Evolutionary conservation across 1,284 basidiomycete genomes (phyloP).

Genomic region (Cryptococcus maquisensis): DNA sequence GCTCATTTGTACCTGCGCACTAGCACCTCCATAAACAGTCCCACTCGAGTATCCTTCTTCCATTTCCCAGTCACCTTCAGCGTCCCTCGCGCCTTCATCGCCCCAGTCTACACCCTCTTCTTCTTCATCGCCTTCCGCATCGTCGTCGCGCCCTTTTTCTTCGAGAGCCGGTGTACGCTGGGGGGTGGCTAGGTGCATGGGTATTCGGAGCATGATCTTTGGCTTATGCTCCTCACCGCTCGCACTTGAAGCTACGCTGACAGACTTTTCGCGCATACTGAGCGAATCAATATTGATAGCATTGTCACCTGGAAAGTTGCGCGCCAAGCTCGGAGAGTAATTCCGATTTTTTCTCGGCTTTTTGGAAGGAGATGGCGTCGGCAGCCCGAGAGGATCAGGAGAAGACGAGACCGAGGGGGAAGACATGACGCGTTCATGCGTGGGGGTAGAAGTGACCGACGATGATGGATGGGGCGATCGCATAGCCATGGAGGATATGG

Average conservation of each 20-base stretch:
- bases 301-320: not conserved
- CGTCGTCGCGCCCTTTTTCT: not conserved
- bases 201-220: constrained; percentile 3
- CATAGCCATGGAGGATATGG: constrained; percentile 13
- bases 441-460: constrained; percentile 15
- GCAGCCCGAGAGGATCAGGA: constrained; percentile 25
- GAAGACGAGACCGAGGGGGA: constrained; percentile 11
- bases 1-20: constrained; percentile 15
- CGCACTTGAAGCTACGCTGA: not conserved
- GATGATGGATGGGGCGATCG: constrained; percentile 13
- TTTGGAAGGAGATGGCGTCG: constrained; percentile 36
- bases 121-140: constrained; percentile 30
- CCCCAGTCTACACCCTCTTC: constrained; percentile 42
- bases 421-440: constrained; percentile 9
- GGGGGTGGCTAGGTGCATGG: constrained; percentile 8
- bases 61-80: constrained; percentile 37
- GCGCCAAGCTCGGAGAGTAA: constrained; percentile 9
- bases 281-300: constrained; percentile 7
- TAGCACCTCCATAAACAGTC: constrained; percentile 3
- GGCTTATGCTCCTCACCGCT: not conserved
- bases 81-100: constrained; percentile 11
- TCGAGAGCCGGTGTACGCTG: not conserved
- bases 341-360: constrained; percentile 7
- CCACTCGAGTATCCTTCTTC: constrained; percentile 14
- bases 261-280: constrained; percentile 6